Base-by-base conservation (phyloP, 192 early-diverging fungal species). In the Coemansia sp. region DNA sequence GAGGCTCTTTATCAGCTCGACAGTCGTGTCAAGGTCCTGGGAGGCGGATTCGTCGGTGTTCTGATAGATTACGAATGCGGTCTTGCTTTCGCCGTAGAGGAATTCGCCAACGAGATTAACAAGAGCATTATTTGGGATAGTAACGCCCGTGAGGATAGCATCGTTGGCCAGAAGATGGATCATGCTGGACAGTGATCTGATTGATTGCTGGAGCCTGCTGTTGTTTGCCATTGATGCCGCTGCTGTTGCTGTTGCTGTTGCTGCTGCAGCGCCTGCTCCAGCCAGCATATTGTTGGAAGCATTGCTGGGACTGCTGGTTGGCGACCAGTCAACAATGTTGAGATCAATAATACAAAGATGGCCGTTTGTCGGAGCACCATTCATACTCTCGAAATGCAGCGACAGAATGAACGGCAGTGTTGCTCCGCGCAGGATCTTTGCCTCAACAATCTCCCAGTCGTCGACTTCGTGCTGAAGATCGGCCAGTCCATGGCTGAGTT, bases 391-490 rank as follows among this genome's bases (percentile, higher is more conserved):
- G 59, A 82, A 82, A 40, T 73, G 70, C 30, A 82, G 58, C 35
- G 79, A 82, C 42, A 82, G 42, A 35, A 82, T 72, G 35, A 73
- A 82, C 4, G 79, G 79, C 35, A 82, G 61, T 21, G 79, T 74
- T 26, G 79, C 58, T 29, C 79, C 79, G 7, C 63, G 66, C 58
- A 74, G 35, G 23, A 82, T 73, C 59, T 73, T 72, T 16, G 72
- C 58, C 59, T 74, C 74, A 0, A 64, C 53, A 33, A 61, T 30
- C 51, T 70, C 74, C 79, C 79, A 82, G 70, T 82, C 79, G 20
- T 82, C 79, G 4, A 82, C 74, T 30, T 77, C 73, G 61, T 77
- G 79, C 53, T 82, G 79, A 58, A 82, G 65, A 35, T 51, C 74
- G 13, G 59, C 58, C 23, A 82, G 74, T 7, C 79, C 79, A 34